Conservation (phyloP, 2,329 filamentous ascomycete species). For the Gnomoniopsis sp. region DNA sequence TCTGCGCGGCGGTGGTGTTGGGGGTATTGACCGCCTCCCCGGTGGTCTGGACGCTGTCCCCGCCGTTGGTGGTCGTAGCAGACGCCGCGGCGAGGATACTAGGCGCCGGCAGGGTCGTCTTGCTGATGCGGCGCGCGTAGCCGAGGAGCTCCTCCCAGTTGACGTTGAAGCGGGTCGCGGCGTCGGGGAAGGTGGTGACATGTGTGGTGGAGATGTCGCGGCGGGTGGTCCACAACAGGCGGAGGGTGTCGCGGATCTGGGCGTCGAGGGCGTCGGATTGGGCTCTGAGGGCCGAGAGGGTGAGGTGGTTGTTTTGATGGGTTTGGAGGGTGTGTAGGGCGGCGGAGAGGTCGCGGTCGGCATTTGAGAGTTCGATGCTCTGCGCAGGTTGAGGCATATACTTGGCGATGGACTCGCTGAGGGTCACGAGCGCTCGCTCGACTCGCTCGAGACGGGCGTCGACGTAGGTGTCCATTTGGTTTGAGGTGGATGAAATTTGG, state of each 20-base stretch:
- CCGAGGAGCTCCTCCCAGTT: constrained; percentile 70
- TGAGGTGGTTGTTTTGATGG: constrained; percentile 72
- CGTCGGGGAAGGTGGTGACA: constrained; percentile 51
- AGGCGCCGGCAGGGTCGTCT: constrained; percentile 68
- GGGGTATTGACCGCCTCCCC: constrained; percentile 19
- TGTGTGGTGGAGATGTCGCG: constrained; percentile 66
- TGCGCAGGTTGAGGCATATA: constrained; percentile 72
- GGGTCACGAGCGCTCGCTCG: constrained; percentile 61
- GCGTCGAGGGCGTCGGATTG: constrained; percentile 63
- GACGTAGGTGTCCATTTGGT: constrained; percentile 58
- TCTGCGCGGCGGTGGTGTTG: constrained; percentile 22
- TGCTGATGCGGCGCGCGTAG: constrained; percentile 77
- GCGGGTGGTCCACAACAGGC: constrained; percentile 67
- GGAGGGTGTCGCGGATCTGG: constrained; percentile 69
- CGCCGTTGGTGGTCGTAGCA: constrained; percentile 34
- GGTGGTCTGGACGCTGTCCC: constrained; percentile 29
- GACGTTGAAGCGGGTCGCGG: constrained; percentile 48
- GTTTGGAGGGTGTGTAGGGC: constrained; percentile 63
- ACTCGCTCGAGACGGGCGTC: constrained; percentile 63
- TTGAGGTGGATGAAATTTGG: not conserved
- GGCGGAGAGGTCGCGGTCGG: constrained; percentile 64
- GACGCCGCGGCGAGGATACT: constrained; percentile 33
- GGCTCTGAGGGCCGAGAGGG: constrained; percentile 65
- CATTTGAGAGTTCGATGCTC: constrained; percentile 66
- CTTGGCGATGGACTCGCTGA: constrained; percentile 77